Conservation (phyloP, 176 grass and related monocot species). For the Sorghum bicolor region Sorghum_bicolor_NCBIv3 NC_012870.2:7852001-7852500, state of each 20-base stretch:
- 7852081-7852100: not conserved
- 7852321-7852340: conserved; percentile 62
- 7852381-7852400: conserved; percentile 93
- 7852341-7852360: conserved; percentile 67
- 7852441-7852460: conserved; percentile 99
- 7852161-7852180: not conserved
- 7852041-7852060: not conserved
- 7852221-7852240: not conserved
- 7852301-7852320: conserved; percentile 71
- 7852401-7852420: conserved; percentile 91
- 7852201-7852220: not conserved
- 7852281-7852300: conserved; percentile 78
- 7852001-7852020: not conserved
- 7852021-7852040: not conserved
- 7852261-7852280: conserved; percentile 1
- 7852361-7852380: conserved; percentile 88
- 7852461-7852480: conserved; percentile 61
- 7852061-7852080: not conserved
- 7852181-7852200: not conserved
- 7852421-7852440: conserved; percentile 98
- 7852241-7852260: not conserved
- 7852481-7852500: not conserved
- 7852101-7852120: not conserved
- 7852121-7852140: not conserved
- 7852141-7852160: not conserved